phyloP scores from a whole-genome alignment of 495 filamentous ascomycete species.

The Hypoxylon intermedium region DNA sequence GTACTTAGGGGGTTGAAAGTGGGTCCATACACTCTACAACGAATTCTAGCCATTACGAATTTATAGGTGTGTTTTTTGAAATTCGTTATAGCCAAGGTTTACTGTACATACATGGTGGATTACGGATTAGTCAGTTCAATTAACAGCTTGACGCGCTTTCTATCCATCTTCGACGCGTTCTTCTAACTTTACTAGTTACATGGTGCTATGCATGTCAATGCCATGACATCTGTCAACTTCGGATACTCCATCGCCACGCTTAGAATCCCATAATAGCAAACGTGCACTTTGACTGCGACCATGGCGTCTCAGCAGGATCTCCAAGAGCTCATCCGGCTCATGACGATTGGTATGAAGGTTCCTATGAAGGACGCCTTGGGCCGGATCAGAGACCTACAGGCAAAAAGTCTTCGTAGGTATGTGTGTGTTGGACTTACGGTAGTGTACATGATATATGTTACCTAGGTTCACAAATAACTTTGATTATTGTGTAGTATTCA shows the following conservation, averaged over 20 bases:
- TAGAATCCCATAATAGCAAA: not conserved
- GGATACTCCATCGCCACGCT: not conserved
- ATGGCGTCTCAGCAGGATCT: conserved; percentile 67
- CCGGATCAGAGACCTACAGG: conserved; percentile 71
- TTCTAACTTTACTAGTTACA: no score
- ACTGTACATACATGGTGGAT: not conserved
- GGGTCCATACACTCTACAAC: no score
- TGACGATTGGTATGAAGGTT: conserved; percentile 74
- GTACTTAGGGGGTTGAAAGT: no score
- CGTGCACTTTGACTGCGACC: not conserved
- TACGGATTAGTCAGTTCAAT: conserved; percentile 9
- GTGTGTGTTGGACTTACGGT: conserved; percentile 7
- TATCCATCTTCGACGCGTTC: not conserved
- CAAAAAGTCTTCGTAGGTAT: conserved; percentile 68
- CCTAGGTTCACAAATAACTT: conserved; percentile 18
- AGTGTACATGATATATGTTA: not conserved
- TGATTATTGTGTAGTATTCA: conserved; percentile 56
- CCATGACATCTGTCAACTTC: not conserved
- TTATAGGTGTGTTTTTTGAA: no score
- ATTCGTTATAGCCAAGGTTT: no score
- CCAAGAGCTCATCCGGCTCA: conserved; percentile 76
- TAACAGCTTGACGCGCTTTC: conserved; percentile 29
- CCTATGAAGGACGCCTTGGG: conserved; percentile 73
- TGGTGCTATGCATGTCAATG: no score
- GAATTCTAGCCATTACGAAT: no score